phyloP scores from a whole-genome alignment of 2,329 filamentous ascomycete genomes.

The Chaetomium sp. region DNA sequence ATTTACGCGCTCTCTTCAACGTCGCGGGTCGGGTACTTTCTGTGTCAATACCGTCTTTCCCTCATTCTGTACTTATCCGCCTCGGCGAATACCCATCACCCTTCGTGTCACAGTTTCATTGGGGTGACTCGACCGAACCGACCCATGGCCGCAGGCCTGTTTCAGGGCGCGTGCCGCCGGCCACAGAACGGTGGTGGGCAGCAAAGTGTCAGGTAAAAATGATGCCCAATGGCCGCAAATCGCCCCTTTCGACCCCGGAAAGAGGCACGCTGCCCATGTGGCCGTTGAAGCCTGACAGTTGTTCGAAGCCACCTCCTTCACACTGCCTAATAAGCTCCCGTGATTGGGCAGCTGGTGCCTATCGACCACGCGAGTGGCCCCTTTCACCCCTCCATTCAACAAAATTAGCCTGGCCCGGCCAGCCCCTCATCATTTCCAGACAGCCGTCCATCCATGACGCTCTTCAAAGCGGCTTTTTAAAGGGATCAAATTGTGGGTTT shows the following conservation, averaged over 20 bases:
- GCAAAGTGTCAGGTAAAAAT: conserved; percentile 20
- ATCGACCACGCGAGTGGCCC: not conserved
- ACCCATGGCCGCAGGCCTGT: conserved; percentile 20
- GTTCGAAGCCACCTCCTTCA: not conserved
- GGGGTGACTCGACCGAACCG: conserved; percentile 10
- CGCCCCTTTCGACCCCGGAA: conserved; percentile 8
- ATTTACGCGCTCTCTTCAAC: too few relatives aligned
- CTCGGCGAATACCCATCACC: too few relatives aligned
- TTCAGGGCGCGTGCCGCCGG: conserved; percentile 22
- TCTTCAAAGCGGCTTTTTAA: conserved; percentile 2
- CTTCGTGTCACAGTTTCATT: conserved; percentile 14
- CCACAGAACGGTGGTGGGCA: conserved; percentile 19
- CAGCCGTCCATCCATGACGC: not conserved
- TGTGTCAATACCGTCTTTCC: too few relatives aligned
- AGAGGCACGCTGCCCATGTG: not conserved
- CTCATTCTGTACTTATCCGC: too few relatives aligned
- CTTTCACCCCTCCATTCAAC: conserved; percentile 8
- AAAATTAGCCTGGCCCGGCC: conserved; percentile 4
- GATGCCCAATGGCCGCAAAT: conserved; percentile 26
- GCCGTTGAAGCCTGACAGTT: conserved; percentile 14
- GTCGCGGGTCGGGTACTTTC: too few relatives aligned
- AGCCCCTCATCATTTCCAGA: conserved; percentile 13
- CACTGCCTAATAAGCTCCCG: too few relatives aligned
- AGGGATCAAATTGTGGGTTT: not conserved
- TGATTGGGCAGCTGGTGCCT: not conserved